Evolutionary conservation across 2,329 filamentous ascomycete genomes (phyloP).

Genomic region (Harringtonia aguacate): DNA sequence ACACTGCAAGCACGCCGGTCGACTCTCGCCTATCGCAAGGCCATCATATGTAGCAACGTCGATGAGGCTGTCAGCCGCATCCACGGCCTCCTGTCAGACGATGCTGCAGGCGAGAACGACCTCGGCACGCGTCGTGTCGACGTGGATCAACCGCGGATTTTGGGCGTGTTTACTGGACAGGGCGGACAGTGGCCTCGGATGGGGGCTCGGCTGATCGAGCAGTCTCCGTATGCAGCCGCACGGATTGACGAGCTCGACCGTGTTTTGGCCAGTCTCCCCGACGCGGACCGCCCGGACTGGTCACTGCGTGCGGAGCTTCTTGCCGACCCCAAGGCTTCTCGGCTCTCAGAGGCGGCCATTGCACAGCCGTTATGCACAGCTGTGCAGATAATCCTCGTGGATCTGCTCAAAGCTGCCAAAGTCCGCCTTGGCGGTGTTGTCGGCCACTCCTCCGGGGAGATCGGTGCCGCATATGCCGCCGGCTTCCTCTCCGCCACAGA

Average conservation of each 20-base stretch:
- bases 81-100: too few relatives aligned
- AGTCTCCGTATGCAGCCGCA: background rate
- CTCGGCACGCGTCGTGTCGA: too few relatives aligned
- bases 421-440: slow-evolving; percentile 15
- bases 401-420: slow-evolving; percentile 16
- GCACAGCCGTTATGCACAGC: slow-evolving; percentile 19
- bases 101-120: too few relatives aligned
- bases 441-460: slow-evolving; percentile 23
- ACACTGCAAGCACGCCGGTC: slow-evolving; percentile 19
- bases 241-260: background rate
- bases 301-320: too few relatives aligned
- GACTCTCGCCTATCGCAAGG: slow-evolving; percentile 17
- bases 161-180: slow-evolving; percentile 14
- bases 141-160: too few relatives aligned
- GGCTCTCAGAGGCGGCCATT: slow-evolving; percentile 7
- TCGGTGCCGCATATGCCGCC: slow-evolving; percentile 19
- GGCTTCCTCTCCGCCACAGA: slow-evolving; percentile 10
- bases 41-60: too few relatives aligned
- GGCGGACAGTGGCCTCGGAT: slow-evolving; percentile 14
- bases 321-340: slow-evolving; percentile 14
- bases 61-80: too few relatives aligned
- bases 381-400: slow-evolving; percentile 18
- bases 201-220: background rate
- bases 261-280: background rate
- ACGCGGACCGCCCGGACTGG: background rate